These are phyloP conservation scores for Alternaria sp. DNA, from an alignment of 2,329 filamentous ascomycete species.

Conservation along the genomic window DNA sequence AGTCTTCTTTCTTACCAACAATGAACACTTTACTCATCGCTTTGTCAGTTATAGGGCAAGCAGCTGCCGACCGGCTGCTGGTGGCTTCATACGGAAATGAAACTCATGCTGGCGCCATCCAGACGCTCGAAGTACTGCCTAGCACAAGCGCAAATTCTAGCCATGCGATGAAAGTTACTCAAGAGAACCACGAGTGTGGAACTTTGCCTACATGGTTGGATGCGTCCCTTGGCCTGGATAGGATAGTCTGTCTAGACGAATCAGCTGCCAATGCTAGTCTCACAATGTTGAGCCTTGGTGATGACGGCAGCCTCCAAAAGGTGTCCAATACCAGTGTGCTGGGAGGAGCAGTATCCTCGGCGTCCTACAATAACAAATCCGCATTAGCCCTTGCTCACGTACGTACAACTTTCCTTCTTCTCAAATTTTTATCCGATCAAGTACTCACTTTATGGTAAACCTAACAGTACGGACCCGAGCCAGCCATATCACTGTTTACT, in stretches of 20 bases:
- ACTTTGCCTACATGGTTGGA: conserved; percentile 68
- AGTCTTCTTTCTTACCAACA: neutral
- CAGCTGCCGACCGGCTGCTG: conserved; percentile 44
- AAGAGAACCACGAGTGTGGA: conserved; percentile 60
- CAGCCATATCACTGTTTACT: conserved; percentile 48
- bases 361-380: conserved; percentile 53
- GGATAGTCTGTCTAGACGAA: conserved; percentile 70
- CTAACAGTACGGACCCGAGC: conserved; percentile 49
- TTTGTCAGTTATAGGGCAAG: conserved; percentile 20
- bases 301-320: conserved; percentile 51
- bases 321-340: conserved; percentile 46
- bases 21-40: conserved; percentile 22
- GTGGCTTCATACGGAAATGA: conserved; percentile 52
- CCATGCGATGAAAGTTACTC: conserved; percentile 52
- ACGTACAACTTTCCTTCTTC: neutral
- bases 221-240: conserved; percentile 58
- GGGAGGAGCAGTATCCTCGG: conserved; percentile 52
- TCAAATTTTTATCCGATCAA: neutral
- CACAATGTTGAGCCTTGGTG: conserved; percentile 11
- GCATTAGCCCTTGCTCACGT: conserved; percentile 48
- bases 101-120: conserved; percentile 48
- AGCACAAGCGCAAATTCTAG: conserved; percentile 13
- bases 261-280: conserved; percentile 59
- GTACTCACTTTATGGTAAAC: neutral
- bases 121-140: conserved; percentile 43